phyloP scores from a whole-genome alignment of 2,329 filamentous ascomycete genomes.

The Alternaria consortialis region DNA sequence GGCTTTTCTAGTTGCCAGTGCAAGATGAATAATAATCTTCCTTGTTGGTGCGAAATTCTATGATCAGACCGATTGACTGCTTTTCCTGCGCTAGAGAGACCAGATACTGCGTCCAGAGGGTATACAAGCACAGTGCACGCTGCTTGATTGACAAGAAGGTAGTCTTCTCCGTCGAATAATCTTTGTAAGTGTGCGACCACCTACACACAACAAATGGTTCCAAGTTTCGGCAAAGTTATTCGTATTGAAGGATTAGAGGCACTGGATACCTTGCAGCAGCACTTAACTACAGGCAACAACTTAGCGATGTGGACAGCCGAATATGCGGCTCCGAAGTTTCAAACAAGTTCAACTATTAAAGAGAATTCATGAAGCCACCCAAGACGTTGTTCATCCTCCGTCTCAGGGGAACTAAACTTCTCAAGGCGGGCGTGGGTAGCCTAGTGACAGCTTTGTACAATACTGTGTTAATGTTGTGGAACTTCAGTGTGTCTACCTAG shows the following conservation, averaged over 20 bases:
- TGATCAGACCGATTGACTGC: accelerated
- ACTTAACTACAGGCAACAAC: background rate
- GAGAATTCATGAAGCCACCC: background rate
- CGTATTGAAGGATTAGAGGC: background rate
- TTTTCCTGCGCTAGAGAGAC: background rate
- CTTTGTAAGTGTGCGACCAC: background rate
- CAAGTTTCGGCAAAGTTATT: background rate
- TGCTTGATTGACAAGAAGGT: background rate
- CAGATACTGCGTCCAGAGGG: background rate
- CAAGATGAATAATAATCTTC: background rate
- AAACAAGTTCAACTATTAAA: background rate
- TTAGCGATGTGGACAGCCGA: background rate
- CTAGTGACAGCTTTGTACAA: background rate
- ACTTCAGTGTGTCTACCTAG: background rate
- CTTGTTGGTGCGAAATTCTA: background rate
- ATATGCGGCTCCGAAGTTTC: background rate
- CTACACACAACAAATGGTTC: background rate
- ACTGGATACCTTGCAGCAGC: background rate
- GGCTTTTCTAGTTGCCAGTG: background rate
- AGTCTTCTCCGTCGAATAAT: background rate
- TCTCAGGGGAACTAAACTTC: background rate
- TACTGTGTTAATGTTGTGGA: background rate
- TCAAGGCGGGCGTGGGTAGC: background rate
- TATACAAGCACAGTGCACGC: background rate
- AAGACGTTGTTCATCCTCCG: background rate